Evolutionary conservation across 805 yeast species (phyloP), one percentile per base, ranked within the genome.

Genomic region (Wickerhamiella australiensis): DNA sequence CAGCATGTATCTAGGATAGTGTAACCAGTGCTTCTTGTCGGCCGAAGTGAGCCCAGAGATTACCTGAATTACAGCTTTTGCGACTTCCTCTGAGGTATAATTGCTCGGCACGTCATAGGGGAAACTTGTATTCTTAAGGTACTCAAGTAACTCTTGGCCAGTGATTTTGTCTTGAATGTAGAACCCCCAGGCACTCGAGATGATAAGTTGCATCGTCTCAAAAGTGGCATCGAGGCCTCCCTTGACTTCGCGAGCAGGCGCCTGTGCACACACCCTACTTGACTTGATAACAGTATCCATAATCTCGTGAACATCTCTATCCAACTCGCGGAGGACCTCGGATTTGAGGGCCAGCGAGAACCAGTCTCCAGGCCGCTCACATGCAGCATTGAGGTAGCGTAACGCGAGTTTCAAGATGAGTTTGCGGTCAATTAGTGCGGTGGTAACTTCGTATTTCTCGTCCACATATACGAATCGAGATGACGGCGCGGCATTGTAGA

Each of bases 1-100:
- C 13, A 84, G 67, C 53, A 87, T 69, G 59, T 74, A 87, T 2
- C 76, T 71, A 1, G 96, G 94, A 48, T 83, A 75, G 60, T 92
- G 97, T 48, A 87, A 94, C 96, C 96, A 87, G 48, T 79, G 84
- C 61, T 80, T 84, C 61, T 82, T 87, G 61, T 90, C 97, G 9
- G 75, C 65, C 0, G 67, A 46, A 15, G 73, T 63, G 2, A 85
- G 59, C 50, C 68, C 74, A 36, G 65, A 66, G 37, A 85, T 62
- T 6, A 77, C 23, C 21, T 45, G 37, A 3, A 45, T 17, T 9
- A 42, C 17, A 2, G 44, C 12, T 21, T 20, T 33, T 4, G 25
- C n/a, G 6, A 31, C 21, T 20, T 17, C 1, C 9, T 31, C 27
- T 7, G 15, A 15, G 2, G 35, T 5, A 11, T 15, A 7, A 12